Evolutionary conservation across 495 filamentous ascomycete genomes (phyloP).

Genomic region (Neurospora hispaniola): DNA sequence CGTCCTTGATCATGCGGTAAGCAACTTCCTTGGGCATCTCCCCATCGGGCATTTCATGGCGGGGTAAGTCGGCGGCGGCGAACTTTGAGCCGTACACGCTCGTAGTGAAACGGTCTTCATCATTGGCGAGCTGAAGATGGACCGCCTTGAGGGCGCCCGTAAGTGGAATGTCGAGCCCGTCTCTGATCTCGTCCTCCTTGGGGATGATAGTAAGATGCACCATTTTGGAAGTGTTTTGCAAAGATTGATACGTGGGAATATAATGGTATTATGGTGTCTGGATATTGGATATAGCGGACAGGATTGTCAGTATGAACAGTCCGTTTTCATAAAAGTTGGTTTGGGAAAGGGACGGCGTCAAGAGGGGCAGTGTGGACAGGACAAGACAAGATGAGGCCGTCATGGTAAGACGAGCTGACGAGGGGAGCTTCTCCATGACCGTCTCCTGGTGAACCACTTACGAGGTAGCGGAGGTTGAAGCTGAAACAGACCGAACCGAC

Average conservation of each 20-base stretch:
- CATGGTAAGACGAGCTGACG: not conserved
- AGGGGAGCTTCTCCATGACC: conserved; percentile 6
- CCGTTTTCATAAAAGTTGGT: not conserved
- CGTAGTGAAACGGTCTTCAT: conserved; percentile 52
- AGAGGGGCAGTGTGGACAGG: not conserved
- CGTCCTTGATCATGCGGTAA: conserved; percentile 92
- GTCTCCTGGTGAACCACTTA: conserved; percentile 7
- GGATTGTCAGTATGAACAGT: not conserved
- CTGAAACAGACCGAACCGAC: not conserved
- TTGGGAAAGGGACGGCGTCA: not conserved
- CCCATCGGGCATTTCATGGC: conserved; percentile 75
- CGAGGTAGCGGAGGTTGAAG: not conserved
- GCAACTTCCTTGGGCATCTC: conserved; percentile 88
- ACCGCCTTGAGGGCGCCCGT: conserved; percentile 37
- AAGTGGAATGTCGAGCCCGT: conserved; percentile 12
- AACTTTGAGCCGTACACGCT: conserved; percentile 80
- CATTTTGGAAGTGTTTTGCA: conserved; percentile 37
- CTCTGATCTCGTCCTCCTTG: conserved; percentile 35
- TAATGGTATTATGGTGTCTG: not conserved
- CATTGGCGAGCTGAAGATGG: conserved; percentile 35
- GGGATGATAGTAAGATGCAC: conserved; percentile 54
- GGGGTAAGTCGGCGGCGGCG: conserved; percentile 66
- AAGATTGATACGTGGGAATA: not conserved
- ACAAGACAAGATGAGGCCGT: not conserved
- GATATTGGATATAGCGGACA: not conserved